Evolutionary conservation across 768 basidiomycete species (phyloP), one percentile per base, ranked within the genome.

Genomic region (Sutorius australiensis): DNA sequence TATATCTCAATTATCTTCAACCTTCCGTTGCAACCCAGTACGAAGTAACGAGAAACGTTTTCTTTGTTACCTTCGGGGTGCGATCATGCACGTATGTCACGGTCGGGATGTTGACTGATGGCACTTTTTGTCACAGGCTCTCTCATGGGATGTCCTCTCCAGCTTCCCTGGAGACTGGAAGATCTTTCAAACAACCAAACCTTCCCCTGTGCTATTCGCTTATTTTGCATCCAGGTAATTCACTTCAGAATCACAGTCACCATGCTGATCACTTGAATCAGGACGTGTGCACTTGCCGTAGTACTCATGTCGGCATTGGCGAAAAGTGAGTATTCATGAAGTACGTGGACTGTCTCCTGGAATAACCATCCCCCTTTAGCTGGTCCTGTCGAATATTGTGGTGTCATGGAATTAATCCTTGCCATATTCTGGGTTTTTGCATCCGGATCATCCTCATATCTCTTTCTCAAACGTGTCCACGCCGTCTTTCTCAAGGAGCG

Each of bases 391-490:
- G 36, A 46, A 19, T 21, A 58, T 12, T 71, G 70, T 30, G 42
- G 50, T 1, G 43, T 52, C 44, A 34, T 66, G 21, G 45, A 53
- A 54, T 44, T 62, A 17, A 55, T 59, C 31, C 17, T 62, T 34
- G 45, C 41, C 42, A 17, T 51, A 43, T 51, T 57, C 53, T 59
- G 56, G 56, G 30, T 66, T n/a, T 32, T 64, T n/a, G 50, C 66
- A 36, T 54, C 58, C 6, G 54, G 66, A 6, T 59, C 63, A 3
- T 72, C 72, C 0, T 69, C 67, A 0, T 63, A 70, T 36, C 68
- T 75, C 43, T 73, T 76, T 55, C 69, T 74, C 58, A 64, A 71
- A 44, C 68, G 74, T 12, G 63, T 71, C n/a, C 66, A 71, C 37
- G 74, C 71, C 2, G 61, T 74, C 9, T 73, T 68, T 55, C 42